Conservation (phyloP, 495 filamentous ascomycete species). For the Penicillium bialowiezense region DNA sequence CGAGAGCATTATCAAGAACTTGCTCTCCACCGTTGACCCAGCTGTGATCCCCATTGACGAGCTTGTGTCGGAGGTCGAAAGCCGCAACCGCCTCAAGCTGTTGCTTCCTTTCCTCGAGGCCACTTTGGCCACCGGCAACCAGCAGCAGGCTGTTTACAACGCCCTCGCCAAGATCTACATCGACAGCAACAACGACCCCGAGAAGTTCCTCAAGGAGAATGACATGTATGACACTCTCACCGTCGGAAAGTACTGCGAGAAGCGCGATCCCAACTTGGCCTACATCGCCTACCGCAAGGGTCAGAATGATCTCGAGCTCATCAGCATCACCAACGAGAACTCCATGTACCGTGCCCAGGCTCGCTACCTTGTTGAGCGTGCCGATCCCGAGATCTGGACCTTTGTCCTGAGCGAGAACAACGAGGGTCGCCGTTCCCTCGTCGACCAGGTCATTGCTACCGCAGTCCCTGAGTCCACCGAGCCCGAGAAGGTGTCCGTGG, state of each 20-base stretch:
- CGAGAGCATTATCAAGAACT: constrained; percentile 89
- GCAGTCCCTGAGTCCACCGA: constrained; percentile 93
- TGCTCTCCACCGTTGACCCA: constrained; percentile 84
- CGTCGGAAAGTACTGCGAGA: constrained; percentile 98
- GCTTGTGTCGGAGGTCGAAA: constrained; percentile 92
- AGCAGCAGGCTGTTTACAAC: constrained; percentile 97
- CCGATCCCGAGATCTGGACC: constrained; percentile 86
- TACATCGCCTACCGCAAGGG: constrained; percentile 96
- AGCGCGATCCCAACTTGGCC: constrained; percentile 94
- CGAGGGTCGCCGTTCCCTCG: constrained; percentile 82
- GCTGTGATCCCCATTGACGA: constrained; percentile 90
- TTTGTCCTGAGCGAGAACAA: constrained; percentile 97
- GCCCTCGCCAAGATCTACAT: constrained; percentile 99
- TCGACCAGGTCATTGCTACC: constrained; percentile 96
- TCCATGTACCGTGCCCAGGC: constrained; percentile 98
- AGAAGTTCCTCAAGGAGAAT: constrained; percentile 98
- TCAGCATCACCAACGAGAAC: constrained; percentile 98
- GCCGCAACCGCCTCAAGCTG: constrained; percentile 91
- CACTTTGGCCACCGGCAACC: constrained; percentile 85
- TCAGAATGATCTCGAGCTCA: constrained; percentile 94
- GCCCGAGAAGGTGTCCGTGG: constrained; percentile 91
- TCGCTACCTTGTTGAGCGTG: constrained; percentile 88
- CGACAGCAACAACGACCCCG: constrained; percentile 97
- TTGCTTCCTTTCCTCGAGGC: constrained; percentile 95
- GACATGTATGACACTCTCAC: constrained; percentile 90